Base-by-base conservation (phyloP, 164 flowering plant species). In the Pachysandra terminalis region DNA sequence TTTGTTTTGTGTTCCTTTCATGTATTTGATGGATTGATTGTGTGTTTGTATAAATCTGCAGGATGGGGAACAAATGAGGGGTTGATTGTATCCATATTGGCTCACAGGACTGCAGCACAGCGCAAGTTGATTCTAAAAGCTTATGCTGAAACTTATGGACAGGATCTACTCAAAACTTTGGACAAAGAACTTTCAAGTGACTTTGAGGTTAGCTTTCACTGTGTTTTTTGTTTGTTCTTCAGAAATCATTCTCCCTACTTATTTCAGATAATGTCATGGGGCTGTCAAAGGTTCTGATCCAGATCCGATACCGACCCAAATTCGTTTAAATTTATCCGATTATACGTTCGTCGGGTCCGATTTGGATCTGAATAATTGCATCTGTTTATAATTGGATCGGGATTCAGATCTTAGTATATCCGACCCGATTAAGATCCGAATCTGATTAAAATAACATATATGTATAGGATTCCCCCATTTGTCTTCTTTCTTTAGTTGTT, bases 31-130 rank as follows among this genome's bases (percentile, higher is more conserved):
- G 51, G 8, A 23, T 28, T 16, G 14, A 59, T 61, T 19, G 9
- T 60, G 22, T 23, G 45, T 22, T 62, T 64, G 13, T 71, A 22
- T 71, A 7, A 19, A 59, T 63, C 53, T 79, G 71, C 80, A 91
- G 96, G 96, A 68, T 90, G 91, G 90, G 96, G 96, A 68, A 91
- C 94, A n/a, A 79, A 90, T 62, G 97, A 91, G 83, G 77, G 64
- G 19, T 59, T 79, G 77, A 84, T 90, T 69, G 83, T 90, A 40
- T 75, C 84, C 52, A 83, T 91, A 51, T 74, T 91, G 82, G 90
- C 83, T 66, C 97, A 87, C 69, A 78, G 96, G 67, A 85, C 81
- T 75, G 85, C 92, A n/a, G 75, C 67, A 37, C 96, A 91, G 63
- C 82, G 90, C 58, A 80, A 75, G 60, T 19, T 67, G 27, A 90